Conservation (phyloP, 1,284 basidiomycete species). For the Gomphus sp. region DNA sequence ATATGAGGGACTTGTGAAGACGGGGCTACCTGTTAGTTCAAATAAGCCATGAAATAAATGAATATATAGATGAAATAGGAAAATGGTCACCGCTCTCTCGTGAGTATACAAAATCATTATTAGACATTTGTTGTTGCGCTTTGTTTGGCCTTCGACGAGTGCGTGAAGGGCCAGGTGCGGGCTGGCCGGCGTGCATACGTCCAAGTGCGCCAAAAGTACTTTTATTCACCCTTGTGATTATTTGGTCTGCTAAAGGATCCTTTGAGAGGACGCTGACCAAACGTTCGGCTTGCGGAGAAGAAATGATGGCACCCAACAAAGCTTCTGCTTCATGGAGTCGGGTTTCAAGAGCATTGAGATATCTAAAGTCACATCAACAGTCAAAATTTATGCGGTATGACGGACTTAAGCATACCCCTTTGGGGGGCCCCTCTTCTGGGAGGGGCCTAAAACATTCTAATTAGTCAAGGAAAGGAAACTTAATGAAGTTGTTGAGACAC, state of each 20-base stretch:
- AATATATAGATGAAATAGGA: neutral
- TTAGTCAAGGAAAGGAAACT: neutral
- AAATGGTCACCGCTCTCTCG: neutral
- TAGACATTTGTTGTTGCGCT: constrained; percentile 2
- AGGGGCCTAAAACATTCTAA: constrained; percentile 11
- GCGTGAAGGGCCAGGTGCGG: neutral
- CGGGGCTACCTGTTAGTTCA: constrained; percentile 2
- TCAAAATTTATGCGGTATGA: neutral
- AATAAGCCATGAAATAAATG: neutral
- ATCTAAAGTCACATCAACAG: constrained; percentile 13
- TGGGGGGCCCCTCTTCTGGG: constrained; percentile 21
- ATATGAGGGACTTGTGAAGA: constrained; percentile 12
- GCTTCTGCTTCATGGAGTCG: constrained; percentile 30
- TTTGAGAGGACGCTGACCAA: constrained; percentile 22
- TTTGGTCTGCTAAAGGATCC: constrained; percentile 16
- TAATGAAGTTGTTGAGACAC: neutral
- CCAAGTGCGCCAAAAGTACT: constrained; percentile 15
- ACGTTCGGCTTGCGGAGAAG: constrained; percentile 23
- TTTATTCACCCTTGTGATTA: constrained; percentile 17
- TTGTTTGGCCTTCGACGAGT: constrained; percentile 4
- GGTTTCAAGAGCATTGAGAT: constrained; percentile 29
- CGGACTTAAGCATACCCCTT: constrained; percentile 14
- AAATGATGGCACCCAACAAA: constrained; percentile 23
- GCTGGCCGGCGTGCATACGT: neutral
- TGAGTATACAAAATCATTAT: neutral